Evolutionary conservation across 2,329 filamentous ascomycete species (phyloP).

Genomic region (Sclerotinia spermophila): DNA sequence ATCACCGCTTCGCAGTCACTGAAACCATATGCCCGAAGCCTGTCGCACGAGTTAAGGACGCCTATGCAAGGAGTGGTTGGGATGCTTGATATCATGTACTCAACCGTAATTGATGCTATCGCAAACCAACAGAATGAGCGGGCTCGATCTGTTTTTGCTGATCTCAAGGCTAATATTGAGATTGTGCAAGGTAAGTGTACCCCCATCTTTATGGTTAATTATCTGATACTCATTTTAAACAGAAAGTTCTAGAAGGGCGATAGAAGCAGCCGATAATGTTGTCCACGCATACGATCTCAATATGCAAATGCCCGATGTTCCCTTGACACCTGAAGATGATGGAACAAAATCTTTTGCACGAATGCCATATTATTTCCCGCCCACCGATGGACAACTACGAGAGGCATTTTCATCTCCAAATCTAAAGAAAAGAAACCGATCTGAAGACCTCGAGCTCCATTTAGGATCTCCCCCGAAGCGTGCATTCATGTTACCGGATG

Average conservation of each 20-base stretch:
- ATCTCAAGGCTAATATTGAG: conserved; percentile 66
- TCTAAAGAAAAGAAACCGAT: conserved; percentile 24
- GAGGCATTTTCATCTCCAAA: neutral
- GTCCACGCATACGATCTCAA: conserved; percentile 73
- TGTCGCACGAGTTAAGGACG: conserved; percentile 69
- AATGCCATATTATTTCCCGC: neutral
- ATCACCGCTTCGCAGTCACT: conserved; percentile 60
- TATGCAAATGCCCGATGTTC: conserved; percentile 68
- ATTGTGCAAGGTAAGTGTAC: conserved; percentile 58
- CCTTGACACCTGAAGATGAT: conserved; percentile 36
- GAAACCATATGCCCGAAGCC: conserved; percentile 67
- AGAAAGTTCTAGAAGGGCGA: conserved; percentile 68
- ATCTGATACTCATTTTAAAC: conserved; percentile 20
- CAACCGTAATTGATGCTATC: conserved; percentile 64
- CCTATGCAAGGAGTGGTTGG: conserved; percentile 75
- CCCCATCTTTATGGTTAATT: neutral
- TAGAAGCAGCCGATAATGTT: conserved; percentile 72
- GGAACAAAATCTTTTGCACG: conserved; percentile 9
- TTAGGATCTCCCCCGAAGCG: conserved; percentile 32
- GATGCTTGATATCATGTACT: conserved; percentile 74
- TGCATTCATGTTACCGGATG: conserved; percentile 29
- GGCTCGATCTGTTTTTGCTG: conserved; percentile 54
- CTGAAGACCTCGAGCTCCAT: conserved; percentile 26
- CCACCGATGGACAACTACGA: neutral
- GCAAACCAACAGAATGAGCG: conserved; percentile 49